Conservation (phyloP, 2,329 filamentous ascomycete species). For the Trichoderma guizhouense region DNA sequence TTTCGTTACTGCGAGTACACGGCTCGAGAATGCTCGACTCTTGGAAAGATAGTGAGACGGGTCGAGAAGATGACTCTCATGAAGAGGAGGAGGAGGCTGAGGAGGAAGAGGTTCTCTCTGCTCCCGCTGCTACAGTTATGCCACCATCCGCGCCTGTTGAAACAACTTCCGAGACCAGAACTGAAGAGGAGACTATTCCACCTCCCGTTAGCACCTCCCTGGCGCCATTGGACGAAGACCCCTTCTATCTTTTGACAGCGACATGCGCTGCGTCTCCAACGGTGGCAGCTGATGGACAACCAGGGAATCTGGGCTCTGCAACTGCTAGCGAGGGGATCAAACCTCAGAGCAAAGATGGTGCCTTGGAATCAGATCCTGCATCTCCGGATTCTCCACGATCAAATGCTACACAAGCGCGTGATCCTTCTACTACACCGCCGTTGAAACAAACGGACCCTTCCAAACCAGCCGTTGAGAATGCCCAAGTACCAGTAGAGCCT, state of each 20-base stretch:
- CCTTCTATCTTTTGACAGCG: conserved; percentile 1
- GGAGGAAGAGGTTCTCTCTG: background rate
- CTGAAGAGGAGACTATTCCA: background rate
- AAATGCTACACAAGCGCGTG: background rate
- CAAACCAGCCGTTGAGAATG: background rate
- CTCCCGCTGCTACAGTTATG: background rate
- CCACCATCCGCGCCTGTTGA: background rate
- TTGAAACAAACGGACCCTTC: conserved; percentile 5
- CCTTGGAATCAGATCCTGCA: background rate
- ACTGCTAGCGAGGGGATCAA: background rate
- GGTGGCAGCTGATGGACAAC: background rate
- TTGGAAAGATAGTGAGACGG: conserved; percentile 74
- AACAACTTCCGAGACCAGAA: background rate
- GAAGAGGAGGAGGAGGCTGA: conserved; percentile 29
- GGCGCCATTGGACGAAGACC: background rate
- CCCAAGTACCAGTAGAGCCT: background rate
- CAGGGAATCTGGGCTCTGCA: background rate
- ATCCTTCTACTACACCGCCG: background rate
- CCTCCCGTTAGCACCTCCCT: background rate
- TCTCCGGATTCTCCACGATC: background rate
- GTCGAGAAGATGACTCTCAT: conserved; percentile 60
- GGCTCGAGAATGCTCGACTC: conserved; percentile 96
- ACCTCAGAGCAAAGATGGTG: background rate
- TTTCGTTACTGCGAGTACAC: conserved; percentile 87
- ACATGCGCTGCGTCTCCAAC: conserved; percentile 11